phyloP scores from a whole-genome alignment of 1,284 basidiomycete genomes.

The Agaricales sp. region DNA sequence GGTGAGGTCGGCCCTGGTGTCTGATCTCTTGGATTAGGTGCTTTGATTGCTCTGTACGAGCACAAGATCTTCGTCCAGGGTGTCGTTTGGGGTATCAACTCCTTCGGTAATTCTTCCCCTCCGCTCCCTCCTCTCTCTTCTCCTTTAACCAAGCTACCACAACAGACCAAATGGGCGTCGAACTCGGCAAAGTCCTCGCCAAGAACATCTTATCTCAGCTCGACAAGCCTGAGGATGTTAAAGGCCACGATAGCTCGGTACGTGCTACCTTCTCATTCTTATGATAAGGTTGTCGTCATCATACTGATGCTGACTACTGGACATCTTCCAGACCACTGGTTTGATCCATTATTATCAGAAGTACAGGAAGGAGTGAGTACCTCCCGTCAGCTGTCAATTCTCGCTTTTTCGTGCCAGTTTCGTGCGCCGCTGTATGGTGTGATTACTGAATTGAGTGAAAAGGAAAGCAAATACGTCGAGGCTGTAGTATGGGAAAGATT shows the following conservation, averaged over 20 bases:
- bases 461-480: too few relatives aligned
- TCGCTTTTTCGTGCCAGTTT: background rate
- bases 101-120: constrained; percentile 55
- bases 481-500: too few relatives aligned
- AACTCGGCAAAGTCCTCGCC: constrained; percentile 93
- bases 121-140: constrained; percentile 1
- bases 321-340: constrained; percentile 77
- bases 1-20: too few relatives aligned
- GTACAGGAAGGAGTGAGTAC: constrained; percentile 59
- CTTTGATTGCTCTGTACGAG: constrained; percentile 88
- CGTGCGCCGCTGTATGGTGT: background rate
- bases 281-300: too few relatives aligned
- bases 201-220: constrained; percentile 93
- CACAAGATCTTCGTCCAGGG: constrained; percentile 99
- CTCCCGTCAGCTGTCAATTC: background rate
- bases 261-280: too few relatives aligned
- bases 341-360: constrained; percentile 93
- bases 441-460: background rate
- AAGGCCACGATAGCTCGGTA: constrained; percentile 79
- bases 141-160: background rate
- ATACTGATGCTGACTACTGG: too few relatives aligned
- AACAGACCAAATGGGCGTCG: constrained; percentile 87
- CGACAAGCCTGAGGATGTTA: constrained; percentile 72
- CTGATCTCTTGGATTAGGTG: constrained; percentile 32
- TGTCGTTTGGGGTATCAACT: constrained; percentile 97